These are phyloP conservation scores for Hemileia vastatrix DNA, from an alignment of 1,284 basidiomycete species.

Conservation along the genomic window DNA sequence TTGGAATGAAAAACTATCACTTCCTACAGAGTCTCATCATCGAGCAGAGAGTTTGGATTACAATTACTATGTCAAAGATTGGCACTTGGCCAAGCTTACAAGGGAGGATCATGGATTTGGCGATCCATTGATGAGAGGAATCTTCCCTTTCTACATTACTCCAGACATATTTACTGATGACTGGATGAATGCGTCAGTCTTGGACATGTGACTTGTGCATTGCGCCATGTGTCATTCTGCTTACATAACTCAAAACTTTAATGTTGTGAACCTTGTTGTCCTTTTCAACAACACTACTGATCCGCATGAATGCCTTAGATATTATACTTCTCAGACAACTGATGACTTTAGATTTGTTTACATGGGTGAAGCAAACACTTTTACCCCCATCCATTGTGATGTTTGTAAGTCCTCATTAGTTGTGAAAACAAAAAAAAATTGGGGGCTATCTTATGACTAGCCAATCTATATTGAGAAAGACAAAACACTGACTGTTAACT, in stretches of 20 bases:
- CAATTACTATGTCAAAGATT: slow-evolving; percentile 52
- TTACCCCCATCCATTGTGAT: slow-evolving; percentile 50
- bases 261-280: slow-evolving; percentile 7
- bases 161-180: slow-evolving; percentile 50
- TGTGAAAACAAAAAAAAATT: slow-evolving; percentile 28
- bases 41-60: too few relatives aligned
- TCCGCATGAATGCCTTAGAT: slow-evolving; percentile 22
- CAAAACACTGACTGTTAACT: neutral
- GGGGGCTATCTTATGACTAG: slow-evolving; percentile 36
- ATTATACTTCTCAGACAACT: slow-evolving; percentile 27
- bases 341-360: slow-evolving; percentile 45
- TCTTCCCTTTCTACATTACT: slow-evolving; percentile 47
- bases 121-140: neutral
- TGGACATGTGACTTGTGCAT: too few relatives aligned
- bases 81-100: slow-evolving; percentile 48
- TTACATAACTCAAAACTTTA: neutral
- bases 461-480: too few relatives aligned
- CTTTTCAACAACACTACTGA: slow-evolving; percentile 34
- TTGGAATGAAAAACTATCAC: too few relatives aligned
- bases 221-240: too few relatives aligned
- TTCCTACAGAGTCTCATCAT: too few relatives aligned
- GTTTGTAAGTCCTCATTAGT: slow-evolving; percentile 45
- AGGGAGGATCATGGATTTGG: slow-evolving; percentile 30
- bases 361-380: slow-evolving; percentile 47
- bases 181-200: slow-evolving; percentile 47